These are phyloP conservation scores for Fusarium udum DNA, from an alignment of 2,329 filamentous ascomycete species.

Conservation along the genomic window DNA sequence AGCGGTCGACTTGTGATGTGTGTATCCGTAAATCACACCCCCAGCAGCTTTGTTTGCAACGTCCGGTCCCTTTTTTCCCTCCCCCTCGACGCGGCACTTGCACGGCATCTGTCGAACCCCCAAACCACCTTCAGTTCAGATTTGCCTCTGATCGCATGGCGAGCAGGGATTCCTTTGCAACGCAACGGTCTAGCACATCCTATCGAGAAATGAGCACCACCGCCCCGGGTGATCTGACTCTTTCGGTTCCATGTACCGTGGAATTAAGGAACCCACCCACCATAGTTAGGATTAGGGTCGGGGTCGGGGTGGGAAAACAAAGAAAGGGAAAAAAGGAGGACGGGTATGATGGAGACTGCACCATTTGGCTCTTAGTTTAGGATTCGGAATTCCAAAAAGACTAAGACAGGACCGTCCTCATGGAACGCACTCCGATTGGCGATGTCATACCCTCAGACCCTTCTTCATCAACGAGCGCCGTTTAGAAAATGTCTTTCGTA, in stretches of 20 bases:
- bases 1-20: neutral
- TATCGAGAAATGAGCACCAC: conserved; percentile 11
- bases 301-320: conserved; percentile 8
- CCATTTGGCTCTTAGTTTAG: neutral
- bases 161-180: conserved; percentile 25
- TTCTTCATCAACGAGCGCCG: conserved; percentile 22
- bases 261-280: conserved; percentile 8
- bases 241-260: conserved; percentile 32
- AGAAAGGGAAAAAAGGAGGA: conserved; percentile 17
- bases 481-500: conserved; percentile 27
- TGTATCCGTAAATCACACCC: neutral
- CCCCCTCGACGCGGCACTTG: conserved; percentile 24
- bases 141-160: conserved; percentile 29
- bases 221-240: conserved; percentile 28
- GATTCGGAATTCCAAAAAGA: conserved; percentile 22
- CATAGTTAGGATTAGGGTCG: neutral
- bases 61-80: neutral
- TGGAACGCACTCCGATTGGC: conserved; percentile 43
- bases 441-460: conserved; percentile 22
- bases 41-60: neutral
- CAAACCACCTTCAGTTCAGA: conserved; percentile 12
- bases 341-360: neutral
- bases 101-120: conserved; percentile 26
- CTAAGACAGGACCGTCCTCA: conserved; percentile 39
- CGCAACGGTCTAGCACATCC: conserved; percentile 15